Conservation (phyloP, 108 stramenopile genomes). For the Nannochloropsis oceanica region DNA sequence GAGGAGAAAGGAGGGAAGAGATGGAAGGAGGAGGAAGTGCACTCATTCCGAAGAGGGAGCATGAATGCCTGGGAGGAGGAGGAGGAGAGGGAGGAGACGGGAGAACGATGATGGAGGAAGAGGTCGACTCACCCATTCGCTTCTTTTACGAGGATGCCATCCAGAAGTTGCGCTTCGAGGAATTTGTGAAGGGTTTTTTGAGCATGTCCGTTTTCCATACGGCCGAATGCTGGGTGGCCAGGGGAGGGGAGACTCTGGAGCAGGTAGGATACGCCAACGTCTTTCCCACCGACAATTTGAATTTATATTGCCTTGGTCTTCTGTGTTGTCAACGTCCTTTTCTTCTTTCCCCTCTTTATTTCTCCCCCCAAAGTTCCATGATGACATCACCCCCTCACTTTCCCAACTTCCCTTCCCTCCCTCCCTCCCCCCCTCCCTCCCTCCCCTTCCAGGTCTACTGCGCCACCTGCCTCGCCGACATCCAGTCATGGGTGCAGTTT, state of each 20-base stretch:
- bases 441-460: background rate
- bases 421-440: too few relatives aligned
- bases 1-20: too few relatives aligned
- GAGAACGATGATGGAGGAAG: background rate
- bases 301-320: too few relatives aligned
- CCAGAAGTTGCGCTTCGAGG: slow-evolving; percentile 57
- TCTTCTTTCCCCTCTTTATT: too few relatives aligned
- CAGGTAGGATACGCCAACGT: too few relatives aligned
- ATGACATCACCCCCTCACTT: too few relatives aligned
- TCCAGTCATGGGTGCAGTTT: background rate
- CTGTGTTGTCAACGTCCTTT: too few relatives aligned
- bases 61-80: background rate
- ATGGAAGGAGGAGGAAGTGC: background rate
- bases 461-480: background rate
- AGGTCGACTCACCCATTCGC: background rate
- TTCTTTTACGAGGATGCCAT: background rate
- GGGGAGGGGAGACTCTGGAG: background rate
- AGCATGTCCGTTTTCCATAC: slow-evolving; percentile 85
- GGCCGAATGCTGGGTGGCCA: slow-evolving; percentile 69
- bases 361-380: too few relatives aligned
- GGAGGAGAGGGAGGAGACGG: background rate
- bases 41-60: background rate
- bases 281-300: too few relatives aligned
- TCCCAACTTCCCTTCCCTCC: too few relatives aligned
- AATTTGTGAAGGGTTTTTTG: slow-evolving; percentile 74